Evolutionary conservation across 164 flowering plant genomes (phyloP), one percentile per base, ranked within the genome.

Genomic region (Cinnamomum chago): DNA sequence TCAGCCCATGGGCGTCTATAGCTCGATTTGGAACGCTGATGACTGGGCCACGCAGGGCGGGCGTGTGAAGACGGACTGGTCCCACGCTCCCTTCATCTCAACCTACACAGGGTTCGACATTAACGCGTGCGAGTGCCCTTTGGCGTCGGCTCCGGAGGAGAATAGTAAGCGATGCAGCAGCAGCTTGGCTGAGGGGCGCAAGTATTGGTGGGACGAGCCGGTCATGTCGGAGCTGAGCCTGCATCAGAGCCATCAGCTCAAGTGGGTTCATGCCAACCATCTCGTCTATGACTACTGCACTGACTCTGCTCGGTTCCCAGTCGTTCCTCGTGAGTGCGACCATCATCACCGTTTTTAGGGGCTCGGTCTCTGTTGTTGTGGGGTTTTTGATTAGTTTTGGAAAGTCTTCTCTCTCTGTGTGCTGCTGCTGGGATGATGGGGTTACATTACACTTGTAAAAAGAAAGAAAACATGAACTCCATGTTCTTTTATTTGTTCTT

Each of bases 21-120:
- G 98, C 80, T 95, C 99, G 14, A 90, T 95, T n/a, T 95, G 99
- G 99, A 95, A 95, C 74, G 99, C 98, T 1, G 98, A 95, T 66
- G 98, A 95, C 76, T 95, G 98, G 98, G 98, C 98, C 66, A 95
- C 98, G 24, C 98, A 93, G 70, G 99, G 99, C 2, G 99, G 99
- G 0, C 68, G 86, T 2, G 92, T 95, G 2, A 95, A 95, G 80
- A 95, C 98, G 0, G 90, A 95, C 35, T 95, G 99, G 99, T 76
- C 83, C 50, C 97, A 92, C 52, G 92, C 98, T 0, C 99, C 99
- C 0, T 95, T 95, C 75, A 50, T 93, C 0, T 85, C 97, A 10
- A 75, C 92, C 24, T 95, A 93, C 89, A 86, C 35, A 70, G 95
- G 90, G 2, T 93, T 95, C 52, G 84, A 87, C 13, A 91, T 95